phyloP scores from a whole-genome alignment of 768 basidiomycete species.

The Scleroderma citrinum region DNA sequence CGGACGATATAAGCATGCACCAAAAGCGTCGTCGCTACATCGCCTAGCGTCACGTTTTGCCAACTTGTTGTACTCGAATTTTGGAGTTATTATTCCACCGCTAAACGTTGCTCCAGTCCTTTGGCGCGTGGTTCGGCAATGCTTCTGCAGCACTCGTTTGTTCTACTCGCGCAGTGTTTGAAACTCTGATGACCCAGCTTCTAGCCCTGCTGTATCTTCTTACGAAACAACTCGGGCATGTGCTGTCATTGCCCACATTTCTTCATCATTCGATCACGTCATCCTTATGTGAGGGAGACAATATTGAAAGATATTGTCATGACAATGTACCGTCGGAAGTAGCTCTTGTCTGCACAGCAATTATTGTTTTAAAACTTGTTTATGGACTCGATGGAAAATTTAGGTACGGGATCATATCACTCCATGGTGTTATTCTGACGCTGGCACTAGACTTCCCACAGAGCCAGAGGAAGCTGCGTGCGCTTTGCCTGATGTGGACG shows the following conservation, averaged over 20 bases:
- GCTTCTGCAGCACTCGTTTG: slow-evolving; percentile 73
- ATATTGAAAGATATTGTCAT: slow-evolving; percentile 43
- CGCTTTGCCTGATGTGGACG: slow-evolving; percentile 46
- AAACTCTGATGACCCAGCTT: not conserved
- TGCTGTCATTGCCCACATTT: slow-evolving; percentile 53
- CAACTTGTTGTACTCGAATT: slow-evolving; percentile 43
- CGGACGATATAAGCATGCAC: slow-evolving; percentile 49
- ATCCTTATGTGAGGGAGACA: slow-evolving; percentile 30
- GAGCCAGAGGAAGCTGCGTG: slow-evolving; percentile 51
- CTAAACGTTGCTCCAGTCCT: slow-evolving; percentile 69
- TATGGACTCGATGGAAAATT: slow-evolving; percentile 73
- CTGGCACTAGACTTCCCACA: slow-evolving; percentile 36
- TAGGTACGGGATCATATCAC: slow-evolving; percentile 38
- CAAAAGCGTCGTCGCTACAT: slow-evolving; percentile 54
- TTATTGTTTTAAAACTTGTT: slow-evolving; percentile 76
- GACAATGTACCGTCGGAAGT: slow-evolving; percentile 70
- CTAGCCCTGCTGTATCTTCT: slow-evolving; percentile 58
- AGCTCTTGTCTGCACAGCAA: slow-evolving; percentile 48
- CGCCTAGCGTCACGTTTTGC: slow-evolving; percentile 57
- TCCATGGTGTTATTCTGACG: slow-evolving; percentile 7
- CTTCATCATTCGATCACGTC: slow-evolving; percentile 52
- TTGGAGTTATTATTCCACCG: slow-evolving; percentile 64
- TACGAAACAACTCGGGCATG: slow-evolving; percentile 51
- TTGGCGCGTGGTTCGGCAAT: slow-evolving; percentile 62
- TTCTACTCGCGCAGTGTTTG: slow-evolving; percentile 11